Evolutionary conservation across 768 basidiomycete species (phyloP).

Genomic region (Hygrophorus russula): DNA sequence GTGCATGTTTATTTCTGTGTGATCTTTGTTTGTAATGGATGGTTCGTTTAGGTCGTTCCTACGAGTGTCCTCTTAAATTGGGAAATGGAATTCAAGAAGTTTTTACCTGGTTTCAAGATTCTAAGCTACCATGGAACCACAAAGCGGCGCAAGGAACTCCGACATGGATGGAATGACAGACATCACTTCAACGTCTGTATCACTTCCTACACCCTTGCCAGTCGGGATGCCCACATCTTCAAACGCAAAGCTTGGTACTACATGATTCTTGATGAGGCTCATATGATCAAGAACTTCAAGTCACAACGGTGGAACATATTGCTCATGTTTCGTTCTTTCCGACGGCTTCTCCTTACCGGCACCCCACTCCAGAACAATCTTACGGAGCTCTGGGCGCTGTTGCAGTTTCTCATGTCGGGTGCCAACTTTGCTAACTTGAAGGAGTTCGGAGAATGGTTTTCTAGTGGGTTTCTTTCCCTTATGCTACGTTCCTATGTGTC

Average conservation of each 20-base stretch:
- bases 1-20: constrained; percentile 11
- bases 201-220: constrained; percentile 89
- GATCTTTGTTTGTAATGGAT: constrained; percentile 9
- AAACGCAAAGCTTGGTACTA: constrained; percentile 93
- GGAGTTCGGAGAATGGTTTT: constrained; percentile 95
- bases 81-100: constrained; percentile 97
- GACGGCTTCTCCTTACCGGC: constrained; percentile 85
- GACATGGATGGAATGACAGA: constrained; percentile 86
- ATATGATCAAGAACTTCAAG: constrained; percentile 97
- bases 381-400: constrained; percentile 88
- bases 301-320: constrained; percentile 90
- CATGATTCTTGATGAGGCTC: constrained; percentile 92
- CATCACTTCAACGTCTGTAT: constrained; percentile 90
- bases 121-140: constrained; percentile 86
- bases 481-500: neutral
- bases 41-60: constrained; percentile 54
- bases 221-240: constrained; percentile 83
- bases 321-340: constrained; percentile 77
- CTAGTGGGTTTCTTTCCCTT: constrained; percentile 48
- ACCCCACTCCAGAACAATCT: constrained; percentile 96
- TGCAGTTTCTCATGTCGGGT: constrained; percentile 91
- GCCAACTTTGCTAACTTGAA: constrained; percentile 84
- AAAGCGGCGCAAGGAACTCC: constrained; percentile 81
- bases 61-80: constrained; percentile 92
- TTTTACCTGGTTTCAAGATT: constrained; percentile 79